Conservation (phyloP, 2,329 filamentous ascomycete genomes). For the Chaetomiaceae sp. region DNA sequence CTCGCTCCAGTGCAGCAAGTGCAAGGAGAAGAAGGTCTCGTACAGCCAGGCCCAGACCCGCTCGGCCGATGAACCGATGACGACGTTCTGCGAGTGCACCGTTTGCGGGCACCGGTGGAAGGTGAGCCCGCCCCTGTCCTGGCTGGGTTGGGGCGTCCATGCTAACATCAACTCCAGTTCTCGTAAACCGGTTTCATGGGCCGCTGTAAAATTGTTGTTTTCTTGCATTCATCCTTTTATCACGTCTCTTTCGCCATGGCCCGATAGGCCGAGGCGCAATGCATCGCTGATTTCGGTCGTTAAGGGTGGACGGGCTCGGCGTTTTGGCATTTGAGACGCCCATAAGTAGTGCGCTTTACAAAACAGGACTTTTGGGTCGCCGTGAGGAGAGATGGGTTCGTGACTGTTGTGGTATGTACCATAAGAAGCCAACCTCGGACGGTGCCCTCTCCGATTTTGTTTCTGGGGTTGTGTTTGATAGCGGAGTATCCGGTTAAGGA, state of each 20-base stretch:
- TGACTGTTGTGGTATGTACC: constrained; percentile 7
- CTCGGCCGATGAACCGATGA: constrained; percentile 90
- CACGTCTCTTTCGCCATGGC: background rate
- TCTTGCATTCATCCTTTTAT: background rate
- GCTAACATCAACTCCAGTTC: constrained; percentile 26
- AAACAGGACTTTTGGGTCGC: background rate
- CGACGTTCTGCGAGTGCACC: constrained; percentile 69
- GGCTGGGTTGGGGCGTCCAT: background rate
- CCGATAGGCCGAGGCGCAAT: background rate
- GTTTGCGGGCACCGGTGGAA: constrained; percentile 69
- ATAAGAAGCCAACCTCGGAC: background rate
- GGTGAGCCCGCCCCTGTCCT: constrained; percentile 41
- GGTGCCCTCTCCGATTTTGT: background rate
- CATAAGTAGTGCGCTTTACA: no score
- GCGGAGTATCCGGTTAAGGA: constrained; percentile 7
- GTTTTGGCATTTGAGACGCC: constrained; percentile 1
- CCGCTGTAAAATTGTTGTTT: background rate
- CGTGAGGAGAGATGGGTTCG: background rate
- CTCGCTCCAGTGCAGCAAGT: constrained; percentile 84
- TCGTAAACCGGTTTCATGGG: constrained; percentile 21
- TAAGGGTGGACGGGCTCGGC: background rate
- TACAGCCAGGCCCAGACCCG: constrained; percentile 96
- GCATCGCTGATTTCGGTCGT: background rate
- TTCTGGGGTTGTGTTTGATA: background rate
- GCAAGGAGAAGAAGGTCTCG: constrained; percentile 87